Percentiles rank a stretch among this genome's conserved stretches.
Conservation (phyloP, 2,329 filamentous ascomycete species). For the Cephalotrichum gorgonifer region DNA sequence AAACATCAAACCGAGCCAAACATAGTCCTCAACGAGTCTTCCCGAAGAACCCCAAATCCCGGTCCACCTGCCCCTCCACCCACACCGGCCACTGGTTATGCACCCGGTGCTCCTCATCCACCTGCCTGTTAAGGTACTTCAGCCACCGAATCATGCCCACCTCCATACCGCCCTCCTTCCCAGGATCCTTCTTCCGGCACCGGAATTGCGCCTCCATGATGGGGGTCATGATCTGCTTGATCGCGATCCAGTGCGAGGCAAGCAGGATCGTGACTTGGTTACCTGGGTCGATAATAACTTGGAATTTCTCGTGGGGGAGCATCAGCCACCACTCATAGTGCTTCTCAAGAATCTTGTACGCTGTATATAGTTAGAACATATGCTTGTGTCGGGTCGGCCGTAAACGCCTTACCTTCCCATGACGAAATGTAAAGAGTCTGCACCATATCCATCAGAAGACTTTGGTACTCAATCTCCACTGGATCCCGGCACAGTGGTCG, state of each 20-base stretch:
- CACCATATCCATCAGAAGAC: constrained; percentile 33
- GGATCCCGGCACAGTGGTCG: constrained; percentile 28
- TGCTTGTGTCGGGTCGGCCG: not conserved
- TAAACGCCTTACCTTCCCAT: constrained; percentile 32
- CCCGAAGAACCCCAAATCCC: constrained; percentile 35
- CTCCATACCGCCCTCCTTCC: constrained; percentile 18
- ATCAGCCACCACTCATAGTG: constrained; percentile 50
- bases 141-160: constrained; percentile 39
- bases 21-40: constrained; percentile 6
- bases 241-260: constrained; percentile 41
- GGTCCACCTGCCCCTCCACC: constrained; percentile 39
- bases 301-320: constrained; percentile 40
- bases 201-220: constrained; percentile 30
- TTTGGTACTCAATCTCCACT: constrained; percentile 35
- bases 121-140: constrained; percentile 34
- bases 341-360: constrained; percentile 35
- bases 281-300: constrained; percentile 33
- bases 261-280: constrained; percentile 37
- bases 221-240: constrained; percentile 42
- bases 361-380: constrained; percentile 15
- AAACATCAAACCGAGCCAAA: constrained; percentile 25
- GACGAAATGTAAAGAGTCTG: constrained; percentile 41
- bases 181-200: constrained; percentile 18
- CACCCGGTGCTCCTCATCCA: constrained; percentile 29
- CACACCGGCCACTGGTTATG: constrained; percentile 46